Evolutionary conservation across 805 yeast species (phyloP), one percentile per base, ranked within the genome.

Genomic region (Kuraishia piskuri): DNA sequence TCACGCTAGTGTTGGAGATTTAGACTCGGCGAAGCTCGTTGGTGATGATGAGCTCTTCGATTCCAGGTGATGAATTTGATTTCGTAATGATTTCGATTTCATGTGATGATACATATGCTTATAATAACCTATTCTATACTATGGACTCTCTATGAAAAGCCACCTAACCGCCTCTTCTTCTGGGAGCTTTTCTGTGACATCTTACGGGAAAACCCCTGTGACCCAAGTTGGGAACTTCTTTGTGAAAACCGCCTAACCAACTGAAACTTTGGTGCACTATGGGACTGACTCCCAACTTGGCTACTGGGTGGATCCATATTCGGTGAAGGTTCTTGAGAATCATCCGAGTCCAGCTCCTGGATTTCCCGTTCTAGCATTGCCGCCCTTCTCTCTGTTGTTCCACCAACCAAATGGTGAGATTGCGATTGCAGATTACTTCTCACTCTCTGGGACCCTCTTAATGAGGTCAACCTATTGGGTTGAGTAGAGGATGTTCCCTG

Each of bases 111-210:
- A 25, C 10, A 6, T 7, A 25, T 25, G 10, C 31, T 6, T 25
- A 25, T 25, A 7, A 25, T 7, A 14, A 31, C 14, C 40, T 31
- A 25, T 25, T 31, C n/a, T 31, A 31, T n/a, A 31, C 14, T 31
- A 31, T n/a, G 3, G 46, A 50, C 55, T 22, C 17, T 49, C 61
- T 59, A 78, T 24, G 74, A 76, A 63, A 79, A 79, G 3, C 83
- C 83, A 17, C 80, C 73, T 54, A 73, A 70, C 57, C 70, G 73
- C 61, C 73, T 76, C 67, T 74, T 77, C 59, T 67, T 71, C 59
- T 65, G 68, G 54, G 63, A 66, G 3, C 40, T 49, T 53, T 22
- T 49, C 45, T 23, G 40, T 46, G 49, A n/a, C 21, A 22, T 5
- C 53, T 51, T 24, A 46, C 46, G 48, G 23, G 53, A 22, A 22